Base-by-base conservation (phyloP, 495 filamentous ascomycete species). In the Penicillium flavigenum region DNA sequence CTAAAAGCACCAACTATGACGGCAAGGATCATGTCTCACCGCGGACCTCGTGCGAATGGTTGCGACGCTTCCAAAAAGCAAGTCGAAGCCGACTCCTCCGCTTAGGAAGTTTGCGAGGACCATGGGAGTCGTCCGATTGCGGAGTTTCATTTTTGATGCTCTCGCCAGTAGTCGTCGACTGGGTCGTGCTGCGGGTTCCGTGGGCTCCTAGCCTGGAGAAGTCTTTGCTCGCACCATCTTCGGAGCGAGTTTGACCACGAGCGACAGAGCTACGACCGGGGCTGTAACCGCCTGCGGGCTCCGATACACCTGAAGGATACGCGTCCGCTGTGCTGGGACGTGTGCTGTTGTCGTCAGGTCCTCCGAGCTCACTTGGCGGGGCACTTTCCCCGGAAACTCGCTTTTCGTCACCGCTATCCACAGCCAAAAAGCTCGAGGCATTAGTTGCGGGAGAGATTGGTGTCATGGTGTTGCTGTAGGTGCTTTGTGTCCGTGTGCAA, bases 401-500 rank as follows among this genome's bases (percentile, higher is more conserved):
- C 51, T 76, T 71, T 45, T 81, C 77, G 24, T 80, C 78, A 14
- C 76, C 70, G 42, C 77, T 80, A 50, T 81, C 76, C 31, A 74
- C 71, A 12, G 75, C 76, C 26, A 82, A 63, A 45, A 80, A 72
- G 60, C 80, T 82, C 6, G 80, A 79, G 14, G 78, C 80, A 54
- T 81, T 79, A 19, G 79, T 82, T 9, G 73, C 72, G 3, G 79
- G 79, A 16, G 80, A 81, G 6, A 74, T 76, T 12, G 72, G 70
- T 4, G 74, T 72, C 73, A 73, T 76, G 42, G 67, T 74, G 56
- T 77, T 79, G 58, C 75, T 75, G 56, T 75, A 73, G 3, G 73
- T 73, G 51, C 75, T 77, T 29, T 79, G 76, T 9, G 74, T 76
- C 7, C 75, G 75, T 8, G 76, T 74, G 59, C 72, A 74, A 48